Percentiles rank a stretch among this genome's conserved stretches.
These are phyloP conservation scores for Paecilomyces fulvus DNA, from an alignment of 2,329 filamentous ascomycete genomes.

Conservation along the genomic window DNA sequence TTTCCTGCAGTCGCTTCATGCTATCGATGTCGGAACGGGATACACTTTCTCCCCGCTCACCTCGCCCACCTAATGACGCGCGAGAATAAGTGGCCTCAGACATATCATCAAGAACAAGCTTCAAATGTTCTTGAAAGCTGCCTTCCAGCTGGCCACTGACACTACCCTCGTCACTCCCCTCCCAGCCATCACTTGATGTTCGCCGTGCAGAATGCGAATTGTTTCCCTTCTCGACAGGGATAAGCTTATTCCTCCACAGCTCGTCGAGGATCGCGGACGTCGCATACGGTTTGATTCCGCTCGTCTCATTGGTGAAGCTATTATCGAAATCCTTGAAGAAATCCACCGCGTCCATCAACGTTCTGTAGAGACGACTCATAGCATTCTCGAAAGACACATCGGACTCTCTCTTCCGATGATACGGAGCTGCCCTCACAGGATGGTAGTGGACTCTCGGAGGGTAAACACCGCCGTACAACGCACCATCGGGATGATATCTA, in stretches of 20 bases:
- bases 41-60: not conserved
- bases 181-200: not conserved
- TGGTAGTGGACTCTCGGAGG: not conserved
- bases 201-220: not conserved
- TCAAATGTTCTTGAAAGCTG: not conserved
- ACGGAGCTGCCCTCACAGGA: not conserved
- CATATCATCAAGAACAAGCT: not conserved
- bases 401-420: not conserved
- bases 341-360: constrained; percentile 9
- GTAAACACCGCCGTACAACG: not conserved
- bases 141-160: not conserved
- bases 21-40: not conserved
- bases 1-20: not conserved
- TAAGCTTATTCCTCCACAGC: constrained; percentile 8
- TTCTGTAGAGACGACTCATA: constrained; percentile 6
- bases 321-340: constrained; percentile 12
- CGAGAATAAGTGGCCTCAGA: not conserved
- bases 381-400: constrained; percentile 7
- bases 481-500: not conserved
- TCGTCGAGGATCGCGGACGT: not conserved
- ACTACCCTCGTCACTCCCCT: not conserved
- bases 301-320: constrained; percentile 4
- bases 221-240: not conserved
- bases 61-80: not conserved
- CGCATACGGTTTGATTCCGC: constrained; percentile 1